Evolutionary conservation across 805 yeast species (phyloP).

Genomic region (Schizosaccharomyces japonicus): DNA sequence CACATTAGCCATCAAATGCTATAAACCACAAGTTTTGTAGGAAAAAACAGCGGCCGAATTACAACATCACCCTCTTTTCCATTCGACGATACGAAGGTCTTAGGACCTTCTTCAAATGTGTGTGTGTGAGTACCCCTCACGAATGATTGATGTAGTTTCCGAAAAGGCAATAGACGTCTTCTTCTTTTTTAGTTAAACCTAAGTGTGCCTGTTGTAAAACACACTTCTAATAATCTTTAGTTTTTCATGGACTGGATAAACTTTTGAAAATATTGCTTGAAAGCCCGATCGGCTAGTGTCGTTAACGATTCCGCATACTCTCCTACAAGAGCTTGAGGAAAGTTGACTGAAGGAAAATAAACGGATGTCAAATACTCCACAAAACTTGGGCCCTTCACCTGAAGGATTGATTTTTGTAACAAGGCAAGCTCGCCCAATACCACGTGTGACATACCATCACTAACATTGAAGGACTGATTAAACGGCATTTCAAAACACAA

Average conservation of each 20-base stretch:
- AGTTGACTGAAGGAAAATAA: conserved; percentile 25
- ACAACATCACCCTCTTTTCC: too few relatives aligned
- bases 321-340: conserved; percentile 33
- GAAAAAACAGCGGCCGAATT: too few relatives aligned
- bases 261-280: conserved; percentile 43
- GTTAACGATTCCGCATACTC: conserved; percentile 41
- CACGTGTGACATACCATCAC: conserved; percentile 59
- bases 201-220: too few relatives aligned
- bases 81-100: too few relatives aligned
- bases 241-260: conserved; percentile 15
- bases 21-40: too few relatives aligned
- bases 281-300: conserved; percentile 32
- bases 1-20: too few relatives aligned
- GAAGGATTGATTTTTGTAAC: conserved; percentile 38
- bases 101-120: too few relatives aligned
- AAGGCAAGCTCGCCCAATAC: conserved; percentile 53
- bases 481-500: conserved; percentile 62
- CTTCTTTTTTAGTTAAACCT: too few relatives aligned
- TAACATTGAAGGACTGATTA: conserved; percentile 38
- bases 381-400: conserved; percentile 24
- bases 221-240: too few relatives aligned
- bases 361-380: conserved; percentile 27
- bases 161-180: too few relatives aligned
- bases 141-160: too few relatives aligned
- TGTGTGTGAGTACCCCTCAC: too few relatives aligned